These are phyloP conservation scores for Trichophyton simii DNA, from an alignment of 2,329 filamentous ascomycete species.

Conservation along the genomic window DNA sequence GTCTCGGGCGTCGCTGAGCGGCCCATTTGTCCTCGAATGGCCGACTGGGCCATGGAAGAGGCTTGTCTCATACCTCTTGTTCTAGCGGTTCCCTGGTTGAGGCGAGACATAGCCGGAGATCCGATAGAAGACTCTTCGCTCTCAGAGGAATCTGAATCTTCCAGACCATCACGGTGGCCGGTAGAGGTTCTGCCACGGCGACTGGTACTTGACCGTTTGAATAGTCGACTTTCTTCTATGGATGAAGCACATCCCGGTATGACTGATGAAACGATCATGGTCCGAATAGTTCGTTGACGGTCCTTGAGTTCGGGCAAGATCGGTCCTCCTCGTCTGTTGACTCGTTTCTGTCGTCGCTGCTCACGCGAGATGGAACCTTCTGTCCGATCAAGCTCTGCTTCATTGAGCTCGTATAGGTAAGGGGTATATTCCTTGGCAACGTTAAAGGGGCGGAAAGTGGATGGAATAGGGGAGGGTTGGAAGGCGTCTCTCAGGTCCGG, in stretches of 20 bases:
- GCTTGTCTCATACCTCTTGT: slow-evolving; percentile 83
- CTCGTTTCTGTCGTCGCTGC: slow-evolving; percentile 84
- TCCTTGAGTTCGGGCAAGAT: slow-evolving; percentile 94
- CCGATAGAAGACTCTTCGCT: slow-evolving; percentile 79
- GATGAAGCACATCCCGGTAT: slow-evolving; percentile 72
- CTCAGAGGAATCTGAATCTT: slow-evolving; percentile 82
- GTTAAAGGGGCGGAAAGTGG: slow-evolving; percentile 79
- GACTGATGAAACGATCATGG: slow-evolving; percentile 81
- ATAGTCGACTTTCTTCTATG: slow-evolving; percentile 75
- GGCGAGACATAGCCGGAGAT: slow-evolving; percentile 65
- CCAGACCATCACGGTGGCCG: slow-evolving; percentile 47
- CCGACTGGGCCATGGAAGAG: slow-evolving; percentile 71
- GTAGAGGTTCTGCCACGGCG: slow-evolving; percentile 45
- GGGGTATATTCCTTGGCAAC: slow-evolving; percentile 89
- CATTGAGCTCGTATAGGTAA: slow-evolving; percentile 85
- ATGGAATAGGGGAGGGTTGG: slow-evolving; percentile 67
- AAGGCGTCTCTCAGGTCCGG: slow-evolving; percentile 77
- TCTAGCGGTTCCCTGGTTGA: slow-evolving; percentile 61
- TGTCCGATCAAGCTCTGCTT: slow-evolving; percentile 76
- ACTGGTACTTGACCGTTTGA: slow-evolving; percentile 59
- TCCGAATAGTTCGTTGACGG: slow-evolving; percentile 81
- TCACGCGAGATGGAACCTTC: slow-evolving; percentile 89
- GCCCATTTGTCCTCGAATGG: slow-evolving; percentile 55
- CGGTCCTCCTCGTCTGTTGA: slow-evolving; percentile 84
- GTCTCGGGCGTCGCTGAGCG: slow-evolving; percentile 81